Evolutionary conservation across 805 yeast species (phyloP).

Genomic region (Kazachstania bromeliacearum): DNA sequence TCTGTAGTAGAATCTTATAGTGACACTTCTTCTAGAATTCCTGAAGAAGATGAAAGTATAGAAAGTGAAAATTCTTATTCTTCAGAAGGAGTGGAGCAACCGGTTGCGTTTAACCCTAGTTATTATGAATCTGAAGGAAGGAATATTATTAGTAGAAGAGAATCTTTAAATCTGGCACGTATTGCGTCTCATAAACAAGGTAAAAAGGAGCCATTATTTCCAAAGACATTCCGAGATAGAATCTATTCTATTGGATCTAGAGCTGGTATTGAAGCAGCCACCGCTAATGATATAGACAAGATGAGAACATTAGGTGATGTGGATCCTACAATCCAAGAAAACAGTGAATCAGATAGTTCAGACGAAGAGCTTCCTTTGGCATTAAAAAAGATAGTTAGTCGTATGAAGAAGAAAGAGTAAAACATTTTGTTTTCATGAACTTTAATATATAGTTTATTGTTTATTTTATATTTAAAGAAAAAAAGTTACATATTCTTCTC

Average conservation of each 20-base stretch:
- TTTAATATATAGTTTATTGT: no score
- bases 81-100: not conserved
- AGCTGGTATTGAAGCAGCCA: constrained; percentile 10
- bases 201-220: constrained; percentile 12
- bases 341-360: constrained; percentile 13
- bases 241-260: constrained; percentile 32
- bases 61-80: not conserved
- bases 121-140: constrained; percentile 9
- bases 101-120: constrained; percentile 6
- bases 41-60: constrained; percentile 1
- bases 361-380: constrained; percentile 33
- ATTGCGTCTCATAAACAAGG: constrained; percentile 22
- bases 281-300: constrained; percentile 2
- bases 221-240: constrained; percentile 29
- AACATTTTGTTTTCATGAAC: no score
- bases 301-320: constrained; percentile 19
- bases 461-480: no score
- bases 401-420: constrained; percentile 8
- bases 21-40: not conserved
- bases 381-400: constrained; percentile 30
- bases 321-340: constrained; percentile 11
- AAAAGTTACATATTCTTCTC: no score
- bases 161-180: constrained; percentile 15
- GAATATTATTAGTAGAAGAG: constrained; percentile 5
- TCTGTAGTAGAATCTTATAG: not conserved